These are phyloP conservation scores for Colletotrichum lupini DNA, from an alignment of 2,329 filamentous ascomycete species.

Conservation along the genomic window DNA sequence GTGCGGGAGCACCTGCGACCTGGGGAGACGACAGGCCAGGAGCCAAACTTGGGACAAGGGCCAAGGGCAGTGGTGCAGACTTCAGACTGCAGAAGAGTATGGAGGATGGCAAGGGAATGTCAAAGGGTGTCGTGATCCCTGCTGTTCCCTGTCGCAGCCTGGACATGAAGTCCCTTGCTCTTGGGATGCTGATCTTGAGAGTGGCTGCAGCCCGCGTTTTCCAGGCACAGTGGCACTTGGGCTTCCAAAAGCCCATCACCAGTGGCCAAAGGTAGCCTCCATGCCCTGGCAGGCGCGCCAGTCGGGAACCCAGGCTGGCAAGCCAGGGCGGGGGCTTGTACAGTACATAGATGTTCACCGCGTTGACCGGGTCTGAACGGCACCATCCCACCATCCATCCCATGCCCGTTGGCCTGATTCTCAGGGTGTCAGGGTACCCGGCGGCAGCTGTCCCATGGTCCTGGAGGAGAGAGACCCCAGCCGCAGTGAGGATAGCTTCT, in stretches of 20 bases:
- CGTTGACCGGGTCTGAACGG: slow-evolving; percentile 1
- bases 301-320: slow-evolving; percentile 18
- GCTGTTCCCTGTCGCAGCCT: background rate
- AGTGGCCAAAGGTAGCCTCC: background rate
- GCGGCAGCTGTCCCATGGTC: slow-evolving; percentile 8
- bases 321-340: background rate
- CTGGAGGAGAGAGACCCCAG: slow-evolving; percentile 8
- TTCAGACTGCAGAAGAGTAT: background rate
- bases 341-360: background rate
- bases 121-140: slow-evolving; percentile 13
- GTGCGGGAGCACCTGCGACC: background rate
- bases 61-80: background rate
- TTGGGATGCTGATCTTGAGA: background rate
- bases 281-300: slow-evolving; percentile 21
- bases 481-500: slow-evolving; percentile 2
- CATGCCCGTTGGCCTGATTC: background rate
- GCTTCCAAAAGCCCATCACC: background rate
- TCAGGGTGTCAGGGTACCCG: background rate
- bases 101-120: slow-evolving; percentile 1
- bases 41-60: background rate
- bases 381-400: background rate
- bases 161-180: background rate
- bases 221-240: background rate
- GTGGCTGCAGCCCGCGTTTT: background rate
- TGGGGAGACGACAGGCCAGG: background rate